These are phyloP conservation scores for Aspergillus incahuasiensis DNA, from an alignment of 495 filamentous ascomycete genomes.

Conservation along the genomic window DNA sequence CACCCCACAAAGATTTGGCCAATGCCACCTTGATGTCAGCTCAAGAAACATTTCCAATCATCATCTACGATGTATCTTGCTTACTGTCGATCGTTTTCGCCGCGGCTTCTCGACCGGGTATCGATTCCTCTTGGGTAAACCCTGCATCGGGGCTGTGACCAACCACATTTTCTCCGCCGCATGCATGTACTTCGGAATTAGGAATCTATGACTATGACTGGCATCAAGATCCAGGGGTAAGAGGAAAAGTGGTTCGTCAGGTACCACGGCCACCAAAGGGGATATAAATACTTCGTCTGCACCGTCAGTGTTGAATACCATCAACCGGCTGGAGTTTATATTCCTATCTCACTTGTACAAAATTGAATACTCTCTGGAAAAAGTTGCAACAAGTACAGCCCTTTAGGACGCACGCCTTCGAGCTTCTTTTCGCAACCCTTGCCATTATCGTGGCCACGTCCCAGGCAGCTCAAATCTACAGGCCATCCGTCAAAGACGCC, in stretches of 20 bases:
- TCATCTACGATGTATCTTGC: background rate
- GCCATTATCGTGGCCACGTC: background rate
- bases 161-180: conserved; percentile 6
- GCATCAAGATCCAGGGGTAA: background rate
- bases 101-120: background rate
- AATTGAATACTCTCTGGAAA: background rate
- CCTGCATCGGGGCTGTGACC: conserved; percentile 4
- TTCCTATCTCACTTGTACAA: background rate
- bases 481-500: conserved; percentile 13
- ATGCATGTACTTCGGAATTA: background rate
- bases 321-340: background rate
- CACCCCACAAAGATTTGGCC: background rate
- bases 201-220: background rate
- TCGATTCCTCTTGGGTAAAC: conserved; percentile 1
- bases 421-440: background rate
- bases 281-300: conserved; percentile 2
- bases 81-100: background rate
- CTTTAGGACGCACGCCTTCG: background rate
- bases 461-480: background rate
- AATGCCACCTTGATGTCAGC: background rate
- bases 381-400: too few relatives aligned
- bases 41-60: conserved; percentile 11
- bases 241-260: background rate
- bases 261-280: background rate
- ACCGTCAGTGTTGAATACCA: background rate